Percentiles rank a stretch among this genome's conserved stretches.
Evolutionary conservation across 768 basidiomycete genomes (phyloP).

Genomic region (Phanerodontia chrysosporium): DNA sequence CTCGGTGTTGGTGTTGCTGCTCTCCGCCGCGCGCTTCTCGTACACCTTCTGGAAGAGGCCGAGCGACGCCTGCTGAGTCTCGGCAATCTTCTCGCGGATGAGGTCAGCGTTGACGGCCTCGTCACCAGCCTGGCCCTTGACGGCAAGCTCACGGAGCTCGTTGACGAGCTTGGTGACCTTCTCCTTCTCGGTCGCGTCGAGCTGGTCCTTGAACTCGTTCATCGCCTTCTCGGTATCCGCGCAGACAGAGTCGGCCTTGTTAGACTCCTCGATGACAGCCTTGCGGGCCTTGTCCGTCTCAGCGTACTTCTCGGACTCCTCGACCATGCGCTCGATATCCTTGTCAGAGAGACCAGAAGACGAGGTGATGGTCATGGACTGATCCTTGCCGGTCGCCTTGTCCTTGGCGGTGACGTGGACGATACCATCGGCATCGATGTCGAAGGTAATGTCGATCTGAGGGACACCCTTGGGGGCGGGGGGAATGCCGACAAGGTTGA

Average conservation of each 20-base stretch:
- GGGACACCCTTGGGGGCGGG: constrained; percentile 73
- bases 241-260: constrained; percentile 93
- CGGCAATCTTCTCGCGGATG: constrained; percentile 90
- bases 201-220: constrained; percentile 96
- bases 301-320: constrained; percentile 90
- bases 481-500: constrained; percentile 98
- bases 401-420: constrained; percentile 97
- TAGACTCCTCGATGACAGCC: constrained; percentile 89
- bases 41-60: constrained; percentile 97
- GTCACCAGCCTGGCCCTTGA: constrained; percentile 88
- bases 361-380: constrained; percentile 96
- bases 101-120: constrained; percentile 74
- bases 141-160: constrained; percentile 85
- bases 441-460: constrained; percentile 85
- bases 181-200: constrained; percentile 88
- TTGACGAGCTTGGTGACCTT: constrained; percentile 84
- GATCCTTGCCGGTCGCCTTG: constrained; percentile 86
- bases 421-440: constrained; percentile 97
- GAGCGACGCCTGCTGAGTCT: constrained; percentile 92
- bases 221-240: constrained; percentile 97
- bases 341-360: constrained; percentile 94
- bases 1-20: constrained; percentile 44
- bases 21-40: constrained; percentile 85
- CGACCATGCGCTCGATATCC: constrained; percentile 96
- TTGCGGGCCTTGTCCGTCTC: constrained; percentile 90